A percentile compares a stretch with the other conserved stretches of the same genome.
These are phyloP conservation scores for Platanthera zijinensis DNA, from an alignment of 106 monocot species.

Conservation along the genomic window DNA sequence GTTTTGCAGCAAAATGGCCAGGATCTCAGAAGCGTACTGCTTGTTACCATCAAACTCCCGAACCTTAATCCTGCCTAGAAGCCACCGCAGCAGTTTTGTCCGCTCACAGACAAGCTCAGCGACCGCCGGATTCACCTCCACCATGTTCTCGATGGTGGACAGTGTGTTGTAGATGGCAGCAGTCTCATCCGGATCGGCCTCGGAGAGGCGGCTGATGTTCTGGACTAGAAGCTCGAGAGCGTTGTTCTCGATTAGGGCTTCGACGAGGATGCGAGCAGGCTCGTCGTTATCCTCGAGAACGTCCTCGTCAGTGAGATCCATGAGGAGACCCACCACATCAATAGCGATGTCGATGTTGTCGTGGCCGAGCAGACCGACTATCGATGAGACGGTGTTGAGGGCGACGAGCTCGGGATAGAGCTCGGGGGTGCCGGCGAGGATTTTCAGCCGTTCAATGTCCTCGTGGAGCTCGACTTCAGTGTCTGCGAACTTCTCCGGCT, in stretches of 20 bases:
- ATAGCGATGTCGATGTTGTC: constrained; percentile 82
- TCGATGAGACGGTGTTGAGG: constrained; percentile 57
- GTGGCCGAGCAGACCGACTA: constrained; percentile 65
- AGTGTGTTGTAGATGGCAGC: constrained; percentile 74
- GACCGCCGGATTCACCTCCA: constrained; percentile 67
- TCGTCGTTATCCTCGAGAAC: constrained; percentile 76
- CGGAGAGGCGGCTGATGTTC: constrained; percentile 70
- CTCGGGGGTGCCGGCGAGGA: constrained; percentile 82
- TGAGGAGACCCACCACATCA: constrained; percentile 68
- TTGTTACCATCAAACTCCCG: constrained; percentile 93
- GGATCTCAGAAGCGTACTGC: constrained; percentile 78
- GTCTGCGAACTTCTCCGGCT: constrained; percentile 80
- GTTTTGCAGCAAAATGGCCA: constrained; percentile 84
- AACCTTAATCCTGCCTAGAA: constrained; percentile 63
- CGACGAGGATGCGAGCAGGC: constrained; percentile 54
- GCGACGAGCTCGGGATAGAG: constrained; percentile 86
- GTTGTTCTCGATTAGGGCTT: constrained; percentile 74
- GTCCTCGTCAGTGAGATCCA: constrained; percentile 87
- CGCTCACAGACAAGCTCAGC: constrained; percentile 86
- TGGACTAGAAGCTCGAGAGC: constrained; percentile 82
- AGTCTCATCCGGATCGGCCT: constrained; percentile 80
- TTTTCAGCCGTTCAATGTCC: constrained; percentile 58
- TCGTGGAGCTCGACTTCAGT: constrained; percentile 92
- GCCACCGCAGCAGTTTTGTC: constrained; percentile 70
- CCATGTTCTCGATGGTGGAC: constrained; percentile 74